phyloP scores from a whole-genome alignment of 192 early-diverging fungal genomes.

The Linnemannia exigua region DNA sequence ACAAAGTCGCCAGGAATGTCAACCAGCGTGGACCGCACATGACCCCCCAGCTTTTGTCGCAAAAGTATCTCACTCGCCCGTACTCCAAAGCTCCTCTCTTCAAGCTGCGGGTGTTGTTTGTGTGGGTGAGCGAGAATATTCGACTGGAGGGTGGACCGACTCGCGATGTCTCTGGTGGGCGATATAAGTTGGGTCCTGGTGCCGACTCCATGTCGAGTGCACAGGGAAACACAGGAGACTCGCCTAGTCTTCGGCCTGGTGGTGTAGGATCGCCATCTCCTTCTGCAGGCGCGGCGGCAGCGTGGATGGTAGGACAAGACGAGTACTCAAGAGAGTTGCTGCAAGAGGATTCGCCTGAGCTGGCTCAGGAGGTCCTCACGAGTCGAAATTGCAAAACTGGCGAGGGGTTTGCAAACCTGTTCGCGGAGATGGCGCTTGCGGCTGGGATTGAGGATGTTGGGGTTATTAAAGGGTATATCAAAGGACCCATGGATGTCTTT shows the following conservation, averaged over 20 bases:
- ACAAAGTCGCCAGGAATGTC: constrained; percentile 75
- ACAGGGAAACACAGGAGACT: background rate
- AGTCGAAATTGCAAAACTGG: constrained; percentile 58
- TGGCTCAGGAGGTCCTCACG: constrained; percentile 58
- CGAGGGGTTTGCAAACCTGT: constrained; percentile 65
- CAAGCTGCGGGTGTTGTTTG: constrained; percentile 74
- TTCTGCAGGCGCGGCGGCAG: constrained; percentile 3
- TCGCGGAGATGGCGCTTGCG: constrained; percentile 68
- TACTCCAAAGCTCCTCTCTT: constrained; percentile 69
- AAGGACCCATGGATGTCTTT: constrained; percentile 57
- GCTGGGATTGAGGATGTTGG: constrained; percentile 62
- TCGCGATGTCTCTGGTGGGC: constrained; percentile 49
- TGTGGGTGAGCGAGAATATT: constrained; percentile 80
- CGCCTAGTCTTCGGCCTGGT: constrained; percentile 8
- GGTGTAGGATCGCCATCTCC: background rate
- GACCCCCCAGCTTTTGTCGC: constrained; percentile 72
- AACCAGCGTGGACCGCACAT: constrained; percentile 70
- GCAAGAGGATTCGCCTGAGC: constrained; percentile 57
- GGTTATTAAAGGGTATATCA: constrained; percentile 63
- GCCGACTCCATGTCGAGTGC: constrained; percentile 23
- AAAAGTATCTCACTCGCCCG: constrained; percentile 76
- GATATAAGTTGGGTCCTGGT: constrained; percentile 41
- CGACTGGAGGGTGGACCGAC: constrained; percentile 43
- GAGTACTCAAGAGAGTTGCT: constrained; percentile 38
- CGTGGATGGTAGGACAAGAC: constrained; percentile 38